Percentiles rank a stretch among this genome's conserved stretches.
phyloP scores from a whole-genome alignment of 2,329 filamentous ascomycete species.

The Penicillium corylophilum region DNA sequence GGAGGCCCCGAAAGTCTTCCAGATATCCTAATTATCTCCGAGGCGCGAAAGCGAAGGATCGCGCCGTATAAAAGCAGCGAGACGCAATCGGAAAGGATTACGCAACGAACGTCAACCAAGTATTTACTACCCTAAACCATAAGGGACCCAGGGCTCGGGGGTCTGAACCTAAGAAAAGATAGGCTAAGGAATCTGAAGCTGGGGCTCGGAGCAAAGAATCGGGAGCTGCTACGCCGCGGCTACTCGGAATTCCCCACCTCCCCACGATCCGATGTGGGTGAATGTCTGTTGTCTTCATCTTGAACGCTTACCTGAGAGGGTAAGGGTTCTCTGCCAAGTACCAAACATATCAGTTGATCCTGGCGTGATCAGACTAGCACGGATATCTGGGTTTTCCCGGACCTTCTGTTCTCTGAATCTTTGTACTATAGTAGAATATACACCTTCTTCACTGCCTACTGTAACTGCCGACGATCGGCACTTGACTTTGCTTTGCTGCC shows the following conservation, averaged over 20 bases:
- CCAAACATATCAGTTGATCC: no score
- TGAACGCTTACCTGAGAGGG: no score
- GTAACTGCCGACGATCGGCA: not conserved
- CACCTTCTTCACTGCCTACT: not conserved
- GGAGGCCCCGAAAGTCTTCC: not conserved
- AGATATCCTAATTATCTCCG: not conserved
- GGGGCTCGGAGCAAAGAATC: conserved; percentile 1
- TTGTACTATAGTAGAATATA: no score
- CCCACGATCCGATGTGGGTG: conserved; percentile 11
- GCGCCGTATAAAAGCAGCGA: not conserved
- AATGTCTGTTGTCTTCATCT: not conserved
- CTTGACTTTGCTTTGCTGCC: not conserved
- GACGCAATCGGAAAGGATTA: conserved; percentile 10
- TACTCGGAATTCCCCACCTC: conserved; percentile 15
- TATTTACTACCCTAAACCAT: not conserved
- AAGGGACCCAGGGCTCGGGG: not conserved
- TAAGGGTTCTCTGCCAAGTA: no score
- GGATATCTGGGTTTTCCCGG: not conserved
- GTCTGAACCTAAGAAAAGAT: not conserved
- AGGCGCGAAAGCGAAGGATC: not conserved
- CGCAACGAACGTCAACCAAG: conserved; percentile 9
- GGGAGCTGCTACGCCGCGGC: not conserved
- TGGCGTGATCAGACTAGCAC: not conserved
- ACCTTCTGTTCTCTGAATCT: no score
- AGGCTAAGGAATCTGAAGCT: not conserved